Evolutionary conservation across 176 grass and related monocot genomes (phyloP), one percentile per base, ranked within the genome.

Genomic region (Dactylis glomerata): DNA sequence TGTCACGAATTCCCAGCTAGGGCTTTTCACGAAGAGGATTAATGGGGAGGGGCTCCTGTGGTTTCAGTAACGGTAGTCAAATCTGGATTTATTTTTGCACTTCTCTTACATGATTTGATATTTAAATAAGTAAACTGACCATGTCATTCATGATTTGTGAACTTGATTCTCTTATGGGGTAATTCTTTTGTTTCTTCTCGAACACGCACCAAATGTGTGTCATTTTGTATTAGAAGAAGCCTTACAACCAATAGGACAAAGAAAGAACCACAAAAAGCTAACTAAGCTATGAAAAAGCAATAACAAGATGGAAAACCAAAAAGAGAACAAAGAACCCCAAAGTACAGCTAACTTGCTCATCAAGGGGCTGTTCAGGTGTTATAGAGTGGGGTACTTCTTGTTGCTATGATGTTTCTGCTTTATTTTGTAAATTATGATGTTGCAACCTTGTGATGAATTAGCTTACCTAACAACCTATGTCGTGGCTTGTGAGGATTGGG

Each of bases 351-450:
- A 16, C 5, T 6, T 64, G 61, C 28, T 64, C 28, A 64, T 64
- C 61, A 33, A 32, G 30, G 61, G 61, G 59, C 59, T 32, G 61
- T 6, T 33, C 30, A 64, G 2, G 28, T 64, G 61, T 6, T 33
- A 32, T 31, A 32, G 15, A 64, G 19, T 64, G 15, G 28, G 61
- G 28, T 6, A 64, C 15, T 52, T 47, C 27, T 51, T 49, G 10
- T 89, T 70, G 61, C 24, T 37, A 1, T 30, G 54, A 76, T 51
- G 84, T 83, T 86, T 80, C 5, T 81, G 30, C 30, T 78, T 63
- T 41, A 23, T 84, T 52, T 52, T 5, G 38, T 8, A 32, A 61
- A 49, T 64, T 41, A 12, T 37, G 15, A 70, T 84, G 77, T 47
- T 19, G 5, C 59, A 71, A 59, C 24, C 11, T 61, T 38, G 57